Conservation (phyloP, 345 rosid genomes). For the Hibiscus syriacus region DNA sequence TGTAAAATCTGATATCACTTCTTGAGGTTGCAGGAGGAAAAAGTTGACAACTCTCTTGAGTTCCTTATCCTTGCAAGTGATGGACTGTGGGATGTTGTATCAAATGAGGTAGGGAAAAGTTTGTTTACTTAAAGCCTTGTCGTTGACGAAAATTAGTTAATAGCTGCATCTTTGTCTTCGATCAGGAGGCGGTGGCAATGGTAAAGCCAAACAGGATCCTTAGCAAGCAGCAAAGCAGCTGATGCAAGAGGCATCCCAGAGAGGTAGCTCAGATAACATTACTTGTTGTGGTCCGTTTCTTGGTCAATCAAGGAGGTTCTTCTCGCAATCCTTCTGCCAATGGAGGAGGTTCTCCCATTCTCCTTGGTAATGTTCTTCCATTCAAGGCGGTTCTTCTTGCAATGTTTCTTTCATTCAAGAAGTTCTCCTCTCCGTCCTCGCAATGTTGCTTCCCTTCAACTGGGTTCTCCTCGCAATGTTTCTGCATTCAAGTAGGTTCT, state of each 20-base stretch:
- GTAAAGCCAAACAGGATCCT: slow-evolving; percentile 34
- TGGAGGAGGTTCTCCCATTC: no score
- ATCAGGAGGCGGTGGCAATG: not conserved
- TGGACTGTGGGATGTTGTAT: slow-evolving; percentile 97
- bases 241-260: slow-evolving; percentile 86
- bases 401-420: not conserved
- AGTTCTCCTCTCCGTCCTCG: no score
- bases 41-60: slow-evolving; percentile 85
- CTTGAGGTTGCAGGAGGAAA: slow-evolving; percentile 69
- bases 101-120: slow-evolving; percentile 61
- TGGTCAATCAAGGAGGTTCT: slow-evolving; percentile 38
- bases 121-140: not conserved
- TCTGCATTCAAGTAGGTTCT: no score
- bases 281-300: slow-evolving; percentile 92
- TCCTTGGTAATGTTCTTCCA: not conserved
- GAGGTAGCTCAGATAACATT: slow-evolving; percentile 97
- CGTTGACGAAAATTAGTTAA: not conserved
- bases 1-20: slow-evolving; percentile 6
- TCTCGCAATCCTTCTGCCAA: slow-evolving; percentile 11
- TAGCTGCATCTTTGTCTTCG: not conserved
- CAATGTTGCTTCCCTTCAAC: no score
- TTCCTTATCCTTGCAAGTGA: slow-evolving; percentile 99
- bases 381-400: slow-evolving; percentile 26
- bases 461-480: slow-evolving; percentile 1
- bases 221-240: slow-evolving; percentile 85